A percentile compares a stretch with the other conserved stretches of the same genome.
These are phyloP conservation scores for Suillus brevipes DNA, from an alignment of 768 basidiomycete genomes.

Conservation along the genomic window DNA sequence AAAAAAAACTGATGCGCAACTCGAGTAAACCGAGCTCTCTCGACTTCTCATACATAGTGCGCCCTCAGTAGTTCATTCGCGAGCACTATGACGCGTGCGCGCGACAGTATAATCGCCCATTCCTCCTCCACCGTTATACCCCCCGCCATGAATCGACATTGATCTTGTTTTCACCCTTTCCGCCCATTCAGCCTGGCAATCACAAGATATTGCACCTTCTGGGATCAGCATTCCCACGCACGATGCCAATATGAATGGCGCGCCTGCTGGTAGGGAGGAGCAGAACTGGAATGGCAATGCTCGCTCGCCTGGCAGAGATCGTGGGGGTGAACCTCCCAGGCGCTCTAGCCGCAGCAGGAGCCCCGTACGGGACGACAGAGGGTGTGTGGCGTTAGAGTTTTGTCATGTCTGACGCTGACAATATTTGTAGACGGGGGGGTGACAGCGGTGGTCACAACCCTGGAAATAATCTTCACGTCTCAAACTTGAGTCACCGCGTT, in stretches of 20 bases:
- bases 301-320: conserved; percentile 46
- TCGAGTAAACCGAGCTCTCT: conserved; percentile 12
- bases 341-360: conserved; percentile 81
- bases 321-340: conserved; percentile 53
- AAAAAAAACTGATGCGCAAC: conserved; percentile 6
- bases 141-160: conserved; percentile 41
- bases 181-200: conserved; percentile 71
- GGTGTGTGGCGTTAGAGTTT: conserved; percentile 42
- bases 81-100: conserved; percentile 16
- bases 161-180: conserved; percentile 41
- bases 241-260: conserved; percentile 47
- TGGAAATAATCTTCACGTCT: conserved; percentile 67
- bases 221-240: conserved; percentile 71
- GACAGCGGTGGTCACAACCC: conserved; percentile 49
- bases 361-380: conserved; percentile 60
- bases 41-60: conserved; percentile 14
- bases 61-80: conserved; percentile 9
- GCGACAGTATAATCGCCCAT: conserved; percentile 8
- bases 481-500: conserved; percentile 56
- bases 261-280: conserved; percentile 50
- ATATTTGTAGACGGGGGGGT: conserved; percentile 7
- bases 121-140: conserved; percentile 34
- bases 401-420: background rate
- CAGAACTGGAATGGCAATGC: conserved; percentile 50
- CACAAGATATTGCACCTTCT: conserved; percentile 76